These are phyloP conservation scores for Geum urbanum DNA, from an alignment of 306 rosid genomes.

Conservation along the genomic window DNA sequence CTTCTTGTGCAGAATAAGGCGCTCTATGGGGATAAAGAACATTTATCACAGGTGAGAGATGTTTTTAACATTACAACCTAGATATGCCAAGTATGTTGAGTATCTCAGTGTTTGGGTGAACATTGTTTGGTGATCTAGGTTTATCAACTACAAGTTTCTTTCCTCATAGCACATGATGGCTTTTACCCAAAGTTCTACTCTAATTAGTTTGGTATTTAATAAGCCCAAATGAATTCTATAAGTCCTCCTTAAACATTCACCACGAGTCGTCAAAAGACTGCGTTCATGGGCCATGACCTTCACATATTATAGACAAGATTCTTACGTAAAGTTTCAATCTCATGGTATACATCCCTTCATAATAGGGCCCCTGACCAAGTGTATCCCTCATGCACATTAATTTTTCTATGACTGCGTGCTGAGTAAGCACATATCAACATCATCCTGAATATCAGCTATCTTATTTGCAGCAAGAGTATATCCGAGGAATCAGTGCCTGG, in stretches of 20 bases:
- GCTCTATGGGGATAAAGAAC: constrained; percentile 80
- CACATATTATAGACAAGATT: background rate
- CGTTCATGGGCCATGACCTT: background rate
- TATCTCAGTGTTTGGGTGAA: background rate
- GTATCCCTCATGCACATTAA: background rate
- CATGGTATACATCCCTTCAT: background rate
- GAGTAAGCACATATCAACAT: background rate
- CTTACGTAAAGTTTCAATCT: background rate
- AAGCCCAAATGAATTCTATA: background rate
- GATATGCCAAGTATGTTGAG: background rate
- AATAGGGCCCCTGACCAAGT: background rate
- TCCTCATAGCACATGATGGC: background rate
- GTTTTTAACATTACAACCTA: background rate
- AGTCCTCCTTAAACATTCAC: background rate
- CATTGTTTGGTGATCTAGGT: background rate
- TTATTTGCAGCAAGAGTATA: constrained; percentile 86
- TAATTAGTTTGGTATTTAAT: background rate
- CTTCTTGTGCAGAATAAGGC: constrained; percentile 83
- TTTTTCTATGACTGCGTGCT: background rate
- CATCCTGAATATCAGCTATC: constrained; percentile 13
- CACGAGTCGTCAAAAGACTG: background rate
- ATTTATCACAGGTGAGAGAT: constrained; percentile 69
- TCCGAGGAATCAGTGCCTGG: constrained; percentile 99
- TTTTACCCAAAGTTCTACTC: background rate
- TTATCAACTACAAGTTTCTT: background rate